Evolutionary conservation across 495 filamentous ascomycete species (phyloP), one percentile per base, ranked within the genome.

Genomic region (Hypoxylon crocopeplum): DNA sequence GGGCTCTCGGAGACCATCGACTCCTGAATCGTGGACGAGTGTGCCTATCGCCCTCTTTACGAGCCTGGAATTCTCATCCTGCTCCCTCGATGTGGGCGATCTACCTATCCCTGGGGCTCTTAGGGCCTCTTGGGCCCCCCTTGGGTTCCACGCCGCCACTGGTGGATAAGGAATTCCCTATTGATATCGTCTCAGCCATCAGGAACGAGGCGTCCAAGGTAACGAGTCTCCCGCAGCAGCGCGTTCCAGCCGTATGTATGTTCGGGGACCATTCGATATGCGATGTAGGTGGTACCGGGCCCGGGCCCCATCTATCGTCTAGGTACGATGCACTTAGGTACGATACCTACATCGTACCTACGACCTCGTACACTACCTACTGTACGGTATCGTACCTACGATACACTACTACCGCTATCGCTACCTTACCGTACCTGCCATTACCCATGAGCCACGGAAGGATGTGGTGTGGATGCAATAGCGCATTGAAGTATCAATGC

Each of bases 401-500:
- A n/a, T 41, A 41, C 38, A 12, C 17, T 41, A 41, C 17, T 38
- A 38, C 34, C n/a, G n/a, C n/a, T n/a, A n/a, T n/a, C n/a, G n/a
- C n/a, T n/a, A 27, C 24, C 3, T 8, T 27, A 27, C 24, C 24
- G 8, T 34, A n/a, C 32, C 32, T 34, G n/a, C 32, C 52, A 30
- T 30, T n/a, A 47, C n/a, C 51, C 42, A 48, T 48, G 59, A 58
- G 55, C 61, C 61, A 54, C 61, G 62, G 62, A 66, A 66, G 62
- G 62, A 66, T 66, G 62, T 60, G 62, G 62, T 66, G 62, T 66
- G 62, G 62, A 56, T 61, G 56, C 62, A 66, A 66, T 66, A 66
- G 62, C 56, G 62, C 62, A 66, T 56, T 66, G 62, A 66, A 61
- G 51, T 51, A 56, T 66, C 46, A 61, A 54, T 62, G 58, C 62